Percentiles rank a stretch among this genome's conserved stretches.
Conservation (phyloP, 2,329 filamentous ascomycete species). For the Ustulina deusta region DNA sequence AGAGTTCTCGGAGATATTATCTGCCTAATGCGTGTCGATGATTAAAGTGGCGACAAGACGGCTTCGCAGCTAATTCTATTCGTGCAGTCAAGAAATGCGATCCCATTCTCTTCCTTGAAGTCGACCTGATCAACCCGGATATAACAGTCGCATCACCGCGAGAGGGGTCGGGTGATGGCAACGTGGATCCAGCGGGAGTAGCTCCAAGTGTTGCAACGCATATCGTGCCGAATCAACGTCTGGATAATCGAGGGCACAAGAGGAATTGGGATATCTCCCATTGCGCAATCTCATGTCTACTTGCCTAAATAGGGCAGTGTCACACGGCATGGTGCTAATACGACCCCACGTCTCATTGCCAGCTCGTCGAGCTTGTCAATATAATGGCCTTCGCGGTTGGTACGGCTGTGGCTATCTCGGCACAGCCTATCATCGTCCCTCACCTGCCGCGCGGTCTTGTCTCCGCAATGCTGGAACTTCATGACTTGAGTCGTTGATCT, state of each 20-base stretch:
- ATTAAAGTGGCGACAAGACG: constrained; percentile 6
- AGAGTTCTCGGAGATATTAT: constrained; percentile 30
- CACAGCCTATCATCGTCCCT: constrained; percentile 7
- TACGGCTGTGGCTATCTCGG: constrained; percentile 3
- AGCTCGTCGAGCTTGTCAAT: neutral
- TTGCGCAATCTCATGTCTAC: constrained; percentile 20
- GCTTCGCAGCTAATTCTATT: neutral
- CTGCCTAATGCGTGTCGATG: constrained; percentile 2
- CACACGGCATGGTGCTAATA: neutral
- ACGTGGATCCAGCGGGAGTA: constrained; percentile 20
- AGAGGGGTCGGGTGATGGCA: constrained; percentile 18
- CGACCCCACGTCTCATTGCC: constrained; percentile 21
- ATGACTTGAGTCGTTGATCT: neutral
- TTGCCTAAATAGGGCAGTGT: constrained; percentile 27
- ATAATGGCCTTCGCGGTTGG: neutral
- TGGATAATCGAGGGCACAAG: constrained; percentile 15
- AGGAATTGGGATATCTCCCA: neutral
- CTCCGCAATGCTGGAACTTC: constrained; percentile 8
- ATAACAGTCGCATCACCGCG: constrained; percentile 1
- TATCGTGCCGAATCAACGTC: constrained; percentile 10
- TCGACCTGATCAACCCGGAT: neutral
- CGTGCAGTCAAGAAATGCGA: neutral
- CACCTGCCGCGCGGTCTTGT: constrained; percentile 12
- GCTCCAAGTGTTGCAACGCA: constrained; percentile 29
- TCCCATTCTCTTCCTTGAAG: neutral